Percentiles rank a stretch among this genome's conserved stretches.
Conservation (phyloP, 1,284 basidiomycete genomes). For the Moesziomyces sp. region DNA sequence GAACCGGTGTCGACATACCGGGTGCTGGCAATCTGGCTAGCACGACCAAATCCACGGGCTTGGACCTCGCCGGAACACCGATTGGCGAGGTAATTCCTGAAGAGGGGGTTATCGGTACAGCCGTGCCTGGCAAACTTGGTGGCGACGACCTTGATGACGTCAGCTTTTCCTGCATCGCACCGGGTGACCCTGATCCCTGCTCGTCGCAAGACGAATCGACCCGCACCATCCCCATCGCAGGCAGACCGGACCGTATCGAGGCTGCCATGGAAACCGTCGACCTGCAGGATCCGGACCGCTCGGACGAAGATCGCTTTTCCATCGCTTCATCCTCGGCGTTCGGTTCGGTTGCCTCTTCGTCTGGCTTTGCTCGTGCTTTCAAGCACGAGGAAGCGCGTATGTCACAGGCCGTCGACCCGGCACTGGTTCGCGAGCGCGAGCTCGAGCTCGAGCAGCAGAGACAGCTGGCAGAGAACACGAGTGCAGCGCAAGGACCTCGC, state of each 20-base stretch:
- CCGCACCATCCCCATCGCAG: background rate
- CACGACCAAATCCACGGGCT: background rate
- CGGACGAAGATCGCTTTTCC: constrained; percentile 51
- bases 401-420: constrained; percentile 9
- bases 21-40: background rate
- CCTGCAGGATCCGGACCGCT: constrained; percentile 23
- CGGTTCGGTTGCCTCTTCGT: constrained; percentile 41
- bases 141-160: constrained; percentile 4
- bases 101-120: constrained; percentile 13
- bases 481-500: constrained; percentile 47
- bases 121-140: background rate
- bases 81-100: constrained; percentile 40
- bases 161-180: constrained; percentile 5
- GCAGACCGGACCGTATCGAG: background rate
- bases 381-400: constrained; percentile 10
- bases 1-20: constrained; percentile 27
- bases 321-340: constrained; percentile 48
- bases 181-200: constrained; percentile 1
- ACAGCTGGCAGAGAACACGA: constrained; percentile 46
- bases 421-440: constrained; percentile 27
- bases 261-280: background rate
- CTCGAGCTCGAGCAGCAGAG: constrained; percentile 31
- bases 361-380: constrained; percentile 26
- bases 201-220: background rate
- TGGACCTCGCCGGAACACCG: constrained; percentile 10